Conservation (phyloP, 768 basidiomycete genomes). For the Pisolithus orientalis region DNA sequence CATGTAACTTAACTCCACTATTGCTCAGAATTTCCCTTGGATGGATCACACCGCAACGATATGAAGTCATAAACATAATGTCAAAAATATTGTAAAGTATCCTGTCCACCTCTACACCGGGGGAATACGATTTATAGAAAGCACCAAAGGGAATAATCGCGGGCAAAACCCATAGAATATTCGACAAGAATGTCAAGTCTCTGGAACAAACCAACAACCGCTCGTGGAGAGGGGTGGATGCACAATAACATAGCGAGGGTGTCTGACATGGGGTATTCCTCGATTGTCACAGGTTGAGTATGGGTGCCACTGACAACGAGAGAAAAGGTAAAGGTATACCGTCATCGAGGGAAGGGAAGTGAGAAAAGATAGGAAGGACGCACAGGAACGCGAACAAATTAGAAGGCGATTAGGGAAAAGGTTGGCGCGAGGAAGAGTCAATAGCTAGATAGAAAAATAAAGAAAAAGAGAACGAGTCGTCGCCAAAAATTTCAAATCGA, state of each 20-base stretch:
- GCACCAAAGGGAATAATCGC: conserved; percentile 4
- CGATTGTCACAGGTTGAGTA: conserved; percentile 16
- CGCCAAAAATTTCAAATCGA: conserved; percentile 18
- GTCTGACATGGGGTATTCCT: conserved; percentile 7
- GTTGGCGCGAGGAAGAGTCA: conserved; percentile 13
- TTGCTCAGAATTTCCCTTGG: no score
- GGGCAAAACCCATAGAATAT: conserved; percentile 13
- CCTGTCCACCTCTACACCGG: background rate
- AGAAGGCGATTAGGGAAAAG: conserved; percentile 15
- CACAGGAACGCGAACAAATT: conserved; percentile 20
- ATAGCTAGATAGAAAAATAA: conserved; percentile 27
- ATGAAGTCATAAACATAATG: background rate
- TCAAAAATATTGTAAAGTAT: background rate
- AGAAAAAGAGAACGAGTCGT: conserved; percentile 11
- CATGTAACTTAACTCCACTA: no score
- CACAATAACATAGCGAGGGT: conserved; percentile 17
- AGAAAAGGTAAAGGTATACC: conserved; percentile 9
- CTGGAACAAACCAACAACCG: conserved; percentile 8
- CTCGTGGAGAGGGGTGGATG: conserved; percentile 12
- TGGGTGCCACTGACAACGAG: conserved; percentile 20
- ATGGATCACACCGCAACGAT: no score
- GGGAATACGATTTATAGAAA: conserved; percentile 1
- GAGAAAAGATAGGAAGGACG: conserved; percentile 13
- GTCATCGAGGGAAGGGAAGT: conserved; percentile 1
- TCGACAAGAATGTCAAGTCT: conserved; percentile 15